A percentile compares a stretch with the other conserved stretches of the same genome.
These are phyloP conservation scores for Fusarium mexicanum DNA, from an alignment of 2,329 filamentous ascomycete genomes.

Conservation along the genomic window DNA sequence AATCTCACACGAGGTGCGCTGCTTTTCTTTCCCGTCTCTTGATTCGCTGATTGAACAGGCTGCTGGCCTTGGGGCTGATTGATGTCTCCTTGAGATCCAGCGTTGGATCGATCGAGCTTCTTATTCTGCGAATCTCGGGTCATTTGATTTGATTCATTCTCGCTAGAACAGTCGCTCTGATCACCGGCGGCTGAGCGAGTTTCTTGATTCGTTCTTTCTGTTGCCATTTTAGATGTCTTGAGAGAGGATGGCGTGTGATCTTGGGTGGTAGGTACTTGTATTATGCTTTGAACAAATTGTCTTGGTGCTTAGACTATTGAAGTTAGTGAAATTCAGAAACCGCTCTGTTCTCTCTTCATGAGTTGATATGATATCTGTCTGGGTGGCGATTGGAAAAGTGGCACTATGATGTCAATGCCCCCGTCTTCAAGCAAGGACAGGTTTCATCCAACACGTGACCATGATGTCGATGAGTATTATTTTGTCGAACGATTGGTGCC, in stretches of 20 bases:
- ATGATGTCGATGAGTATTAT: not conserved
- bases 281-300: too few species aligned
- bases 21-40: constrained; percentile 7
- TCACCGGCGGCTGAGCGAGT: not conserved
- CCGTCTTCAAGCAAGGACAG: not conserved
- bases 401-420: not conserved
- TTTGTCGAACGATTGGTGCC: not conserved
- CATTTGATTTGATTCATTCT: not conserved
- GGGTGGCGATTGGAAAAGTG: not conserved
- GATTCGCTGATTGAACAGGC: not conserved
- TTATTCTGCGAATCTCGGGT: not conserved
- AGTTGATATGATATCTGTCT: not conserved
- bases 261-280: accelerated
- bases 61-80: not conserved
- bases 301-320: not conserved
- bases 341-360: not conserved
- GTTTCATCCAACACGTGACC: not conserved
- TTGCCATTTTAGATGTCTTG: not conserved
- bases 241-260: accelerated
- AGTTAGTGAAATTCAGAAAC: not conserved
- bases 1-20: constrained; percentile 18
- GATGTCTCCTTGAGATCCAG: not conserved
- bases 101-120: not conserved
- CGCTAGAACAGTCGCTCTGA: not conserved
- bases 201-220: not conserved